These are phyloP conservation scores for Alternaria hordeiaustralica DNA, from an alignment of 2,329 filamentous ascomycete genomes.

Conservation along the genomic window DNA sequence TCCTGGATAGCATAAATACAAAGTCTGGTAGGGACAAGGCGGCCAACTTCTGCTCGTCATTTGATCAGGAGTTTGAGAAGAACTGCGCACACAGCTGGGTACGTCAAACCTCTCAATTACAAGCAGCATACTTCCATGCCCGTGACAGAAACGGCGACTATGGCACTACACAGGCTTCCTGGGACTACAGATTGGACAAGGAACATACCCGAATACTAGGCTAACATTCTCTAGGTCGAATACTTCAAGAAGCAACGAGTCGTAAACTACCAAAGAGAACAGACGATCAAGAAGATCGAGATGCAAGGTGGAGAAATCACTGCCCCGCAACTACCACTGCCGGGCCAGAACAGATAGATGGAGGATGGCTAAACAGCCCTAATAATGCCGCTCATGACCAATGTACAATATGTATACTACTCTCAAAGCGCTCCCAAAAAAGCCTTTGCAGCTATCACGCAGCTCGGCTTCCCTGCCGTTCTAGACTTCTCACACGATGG, in stretches of 20 bases:
- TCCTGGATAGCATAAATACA: constrained; percentile 73
- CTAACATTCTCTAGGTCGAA: constrained; percentile 68
- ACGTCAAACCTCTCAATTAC: constrained; percentile 46
- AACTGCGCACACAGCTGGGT: constrained; percentile 94
- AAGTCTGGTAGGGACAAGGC: constrained; percentile 59
- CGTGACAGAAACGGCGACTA: neutral
- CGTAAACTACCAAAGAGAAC: constrained; percentile 85
- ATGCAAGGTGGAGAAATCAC: constrained; percentile 51
- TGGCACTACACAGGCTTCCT: neutral
- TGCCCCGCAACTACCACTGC: constrained; percentile 43
- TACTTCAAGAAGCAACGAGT: constrained; percentile 98
- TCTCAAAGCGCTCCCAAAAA: neutral
- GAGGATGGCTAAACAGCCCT: neutral
- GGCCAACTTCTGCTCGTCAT: constrained; percentile 64
- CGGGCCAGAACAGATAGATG: constrained; percentile 22
- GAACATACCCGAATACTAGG: neutral
- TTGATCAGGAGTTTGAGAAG: constrained; percentile 74
- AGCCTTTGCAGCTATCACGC: neutral
- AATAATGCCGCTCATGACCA: constrained; percentile 14
- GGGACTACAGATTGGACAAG: neutral
- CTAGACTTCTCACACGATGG: neutral
- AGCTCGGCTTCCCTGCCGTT: neutral
- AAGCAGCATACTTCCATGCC: neutral
- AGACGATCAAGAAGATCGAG: constrained; percentile 60
- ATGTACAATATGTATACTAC: constrained; percentile 17